Evolutionary conservation across 495 filamentous ascomycete species (phyloP), one percentile per base, ranked within the genome.

Genomic region (Xylaria nigripes): DNA sequence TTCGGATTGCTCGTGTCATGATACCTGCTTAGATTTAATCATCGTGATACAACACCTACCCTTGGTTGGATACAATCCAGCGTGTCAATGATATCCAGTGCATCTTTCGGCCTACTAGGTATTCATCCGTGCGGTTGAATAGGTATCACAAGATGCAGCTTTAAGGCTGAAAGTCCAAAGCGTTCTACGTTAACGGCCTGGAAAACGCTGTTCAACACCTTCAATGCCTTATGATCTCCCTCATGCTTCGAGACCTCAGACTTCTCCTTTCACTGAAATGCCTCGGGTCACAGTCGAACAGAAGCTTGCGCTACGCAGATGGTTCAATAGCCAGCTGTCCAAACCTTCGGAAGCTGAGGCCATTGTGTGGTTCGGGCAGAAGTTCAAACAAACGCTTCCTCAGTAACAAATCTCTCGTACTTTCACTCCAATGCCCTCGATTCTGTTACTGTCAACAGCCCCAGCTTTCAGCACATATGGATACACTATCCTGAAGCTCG

Each of bases 1-100:
- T 93, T 95, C 68, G 86, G 73, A 13, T 57, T 75, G 38, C 61
- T 77, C 50, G 55, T 63, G 51, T 73, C 53, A 72, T 61, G 57
- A 53, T 53, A 53, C 30, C 41, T 19, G 16, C 27, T 23, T 46
- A 38, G 6, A 25, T 40, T 5, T 40, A 46, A 43, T 52, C 18
- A 25, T 43, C n/a, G 32, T 38, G 43, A 32, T 46, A 22, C 36
- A 25, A 38, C 21, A 38, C 24, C 30, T 45, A 45, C 41, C 12
- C 32, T 48, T 2, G 19, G 9, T n/a, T n/a, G 25, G 9, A 4
- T 9, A 3, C 25, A 29, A 24, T 30, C 8, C 27, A 16, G 16
- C n/a, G 36, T 23, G 12, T 9, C 8, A n/a, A n/a, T n/a, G n/a
- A n/a, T 19, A 18, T 13, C 36, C n/a, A 40, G 36, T 40, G 36